Percentiles rank a stretch among this genome's conserved stretches.
Evolutionary conservation across 2,329 filamentous ascomycete genomes (phyloP).

Genomic region (Colletotrichum theobromicola): DNA sequence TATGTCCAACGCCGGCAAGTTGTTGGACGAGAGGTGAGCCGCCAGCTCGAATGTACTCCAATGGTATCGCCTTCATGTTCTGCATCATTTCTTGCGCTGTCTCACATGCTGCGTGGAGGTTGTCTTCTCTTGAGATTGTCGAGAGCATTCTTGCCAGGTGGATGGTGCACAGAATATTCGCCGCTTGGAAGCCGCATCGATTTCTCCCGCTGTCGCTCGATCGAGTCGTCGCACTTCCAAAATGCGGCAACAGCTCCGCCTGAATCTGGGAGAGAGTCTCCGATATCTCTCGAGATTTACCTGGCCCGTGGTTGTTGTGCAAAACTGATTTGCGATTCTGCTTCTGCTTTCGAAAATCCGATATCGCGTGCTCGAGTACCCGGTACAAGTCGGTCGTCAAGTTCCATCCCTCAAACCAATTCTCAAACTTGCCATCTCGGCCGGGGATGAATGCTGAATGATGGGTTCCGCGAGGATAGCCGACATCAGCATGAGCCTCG

Average conservation of each 20-base stretch:
- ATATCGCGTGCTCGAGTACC: slow-evolving; percentile 54
- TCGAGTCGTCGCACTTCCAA: background rate
- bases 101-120: background rate
- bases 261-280: background rate
- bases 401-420: slow-evolving; percentile 62
- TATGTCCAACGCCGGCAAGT: background rate
- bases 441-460: background rate
- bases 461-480: slow-evolving; percentile 15
- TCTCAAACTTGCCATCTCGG: slow-evolving; percentile 1
- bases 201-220: slow-evolving; percentile 1
- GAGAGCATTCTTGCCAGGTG: slow-evolving; percentile 1
- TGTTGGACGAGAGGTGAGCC: background rate
- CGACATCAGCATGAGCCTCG: slow-evolving; percentile 21
- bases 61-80: background rate
- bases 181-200: slow-evolving; percentile 8
- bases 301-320: background rate
- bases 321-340: slow-evolving; percentile 4
- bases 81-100: slow-evolving; percentile 3
- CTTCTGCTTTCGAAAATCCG: slow-evolving; percentile 22
- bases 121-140: background rate
- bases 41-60: background rate
- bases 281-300: background rate
- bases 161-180: slow-evolving; percentile 9
- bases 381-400: slow-evolving; percentile 61
- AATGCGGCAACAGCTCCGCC: background rate